Percentiles rank a stretch among this genome's conserved stretches.
These are phyloP conservation scores for Stenogyne calaminthoides DNA, from an alignment of 305 asterid species.

Conservation along the genomic window DNA sequence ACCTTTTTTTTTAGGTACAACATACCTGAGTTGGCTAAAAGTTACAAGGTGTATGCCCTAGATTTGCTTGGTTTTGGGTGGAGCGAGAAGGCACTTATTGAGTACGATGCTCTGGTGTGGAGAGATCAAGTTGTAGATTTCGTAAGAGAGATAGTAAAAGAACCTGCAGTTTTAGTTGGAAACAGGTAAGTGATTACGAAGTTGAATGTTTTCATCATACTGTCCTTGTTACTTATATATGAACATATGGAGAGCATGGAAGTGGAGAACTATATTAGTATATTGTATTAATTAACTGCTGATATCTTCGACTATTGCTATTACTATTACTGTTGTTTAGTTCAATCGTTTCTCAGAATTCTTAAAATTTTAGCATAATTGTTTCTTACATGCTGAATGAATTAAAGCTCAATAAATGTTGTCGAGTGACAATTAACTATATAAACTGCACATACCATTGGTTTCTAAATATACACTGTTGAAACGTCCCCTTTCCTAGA, in stretches of 20 bases:
- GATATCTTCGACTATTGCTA: background rate
- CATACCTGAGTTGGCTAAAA: conserved; percentile 87
- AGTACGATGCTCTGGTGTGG: conserved; percentile 90
- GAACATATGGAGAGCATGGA: background rate
- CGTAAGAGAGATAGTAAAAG: conserved; percentile 77
- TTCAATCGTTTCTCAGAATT: background rate
- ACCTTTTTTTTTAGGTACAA: conserved; percentile 67
- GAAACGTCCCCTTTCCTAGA: background rate
- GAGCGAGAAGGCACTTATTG: conserved; percentile 95
- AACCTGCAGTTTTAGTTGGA: conserved; percentile 89
- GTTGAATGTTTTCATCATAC: conserved; percentile 4
- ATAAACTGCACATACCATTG: background rate
- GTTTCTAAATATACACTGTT: background rate
- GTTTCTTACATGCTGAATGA: background rate
- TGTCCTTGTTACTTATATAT: background rate
- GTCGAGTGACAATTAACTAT: background rate
- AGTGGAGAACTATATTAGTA: background rate
- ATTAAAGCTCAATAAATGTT: background rate
- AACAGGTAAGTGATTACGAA: conserved; percentile 52
- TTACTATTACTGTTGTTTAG: background rate
- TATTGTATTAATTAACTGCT: background rate
- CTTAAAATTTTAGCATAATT: background rate
- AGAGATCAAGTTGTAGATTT: conserved; percentile 93
- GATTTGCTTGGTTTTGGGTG: conserved; percentile 96
- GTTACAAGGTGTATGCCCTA: conserved; percentile 86